Conservation (phyloP, 2,329 filamentous ascomycete genomes). For the Berkeleyomyces rouxiae region DNA sequence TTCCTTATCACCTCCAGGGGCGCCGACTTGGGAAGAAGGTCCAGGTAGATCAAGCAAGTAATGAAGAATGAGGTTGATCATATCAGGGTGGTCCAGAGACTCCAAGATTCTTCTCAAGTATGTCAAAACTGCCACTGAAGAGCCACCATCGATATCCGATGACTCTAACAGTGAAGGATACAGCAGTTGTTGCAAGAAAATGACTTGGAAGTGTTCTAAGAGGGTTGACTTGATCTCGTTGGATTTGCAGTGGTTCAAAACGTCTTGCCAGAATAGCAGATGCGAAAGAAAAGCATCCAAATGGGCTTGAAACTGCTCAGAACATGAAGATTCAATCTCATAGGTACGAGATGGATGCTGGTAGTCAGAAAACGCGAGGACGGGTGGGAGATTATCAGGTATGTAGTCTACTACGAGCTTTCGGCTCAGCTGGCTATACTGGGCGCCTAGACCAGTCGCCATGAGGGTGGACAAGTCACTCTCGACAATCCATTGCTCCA, state of each 20-base stretch:
- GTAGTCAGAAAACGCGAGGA: conserved; percentile 82
- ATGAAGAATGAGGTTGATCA: conserved; percentile 83
- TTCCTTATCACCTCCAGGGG: background rate
- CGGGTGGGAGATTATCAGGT: conserved; percentile 59
- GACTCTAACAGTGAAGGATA: conserved; percentile 94
- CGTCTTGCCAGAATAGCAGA: conserved; percentile 94
- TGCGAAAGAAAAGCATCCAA: conserved; percentile 90
- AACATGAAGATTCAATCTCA: conserved; percentile 58
- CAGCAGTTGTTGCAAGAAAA: conserved; percentile 88
- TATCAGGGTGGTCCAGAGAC: conserved; percentile 78
- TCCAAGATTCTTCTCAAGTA: conserved; percentile 85
- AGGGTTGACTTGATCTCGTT: conserved; percentile 82
- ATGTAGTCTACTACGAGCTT: conserved; percentile 69
- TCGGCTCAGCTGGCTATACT: conserved; percentile 49
- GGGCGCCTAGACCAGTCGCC: conserved; percentile 80
- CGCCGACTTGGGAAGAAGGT: conserved; percentile 32
- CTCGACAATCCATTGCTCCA: conserved; percentile 95
- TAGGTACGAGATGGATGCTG: conserved; percentile 51
- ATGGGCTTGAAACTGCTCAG: conserved; percentile 63
- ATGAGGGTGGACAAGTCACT: conserved; percentile 93
- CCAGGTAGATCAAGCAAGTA: conserved; percentile 61
- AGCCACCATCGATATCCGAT: conserved; percentile 91
- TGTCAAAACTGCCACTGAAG: conserved; percentile 85
- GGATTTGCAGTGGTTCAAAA: conserved; percentile 86
- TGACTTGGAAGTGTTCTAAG: conserved; percentile 89